A percentile compares a stretch with the other conserved stretches of the same genome.
Evolutionary conservation across 192 early-diverging fungal species (phyloP).

Genomic region (Gamsiella multidivaricata): DNA sequence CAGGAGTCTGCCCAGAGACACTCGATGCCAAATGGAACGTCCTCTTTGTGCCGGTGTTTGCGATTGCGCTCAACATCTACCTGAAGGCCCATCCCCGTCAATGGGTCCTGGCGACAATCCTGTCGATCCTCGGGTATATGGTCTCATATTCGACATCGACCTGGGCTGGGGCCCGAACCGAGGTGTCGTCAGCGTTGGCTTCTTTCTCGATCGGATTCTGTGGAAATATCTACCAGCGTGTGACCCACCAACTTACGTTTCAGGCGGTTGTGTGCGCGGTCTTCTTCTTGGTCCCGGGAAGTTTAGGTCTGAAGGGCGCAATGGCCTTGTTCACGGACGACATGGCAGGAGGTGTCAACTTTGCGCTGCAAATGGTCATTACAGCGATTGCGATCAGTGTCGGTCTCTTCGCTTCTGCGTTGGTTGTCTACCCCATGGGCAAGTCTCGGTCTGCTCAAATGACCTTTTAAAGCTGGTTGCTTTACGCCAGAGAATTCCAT

Average conservation of each 20-base stretch:
- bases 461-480: constrained; percentile 58
- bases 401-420: constrained; percentile 74
- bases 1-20: constrained; percentile 17
- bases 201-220: constrained; percentile 84
- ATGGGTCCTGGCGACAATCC: constrained; percentile 78
- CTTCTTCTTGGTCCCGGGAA: constrained; percentile 82
- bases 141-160: constrained; percentile 67
- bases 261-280: constrained; percentile 87
- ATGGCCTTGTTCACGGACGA: constrained; percentile 73
- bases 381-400: constrained; percentile 75
- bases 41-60: constrained; percentile 64
- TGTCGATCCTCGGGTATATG: constrained; percentile 75
- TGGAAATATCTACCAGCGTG: constrained; percentile 81
- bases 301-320: constrained; percentile 69
- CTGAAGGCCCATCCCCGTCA: constrained; percentile 66
- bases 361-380: constrained; percentile 65
- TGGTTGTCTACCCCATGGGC: constrained; percentile 69
- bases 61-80: constrained; percentile 56
- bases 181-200: constrained; percentile 74
- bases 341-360: constrained; percentile 58
- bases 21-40: constrained; percentile 57
- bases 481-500: not conserved
- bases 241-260: constrained; percentile 79
- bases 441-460: constrained; percentile 61
- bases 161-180: constrained; percentile 62